A percentile compares a stretch with the other conserved stretches of the same genome.
phyloP scores from a whole-genome alignment of 1,284 basidiomycete species.

The Pascua sp. region DNA sequence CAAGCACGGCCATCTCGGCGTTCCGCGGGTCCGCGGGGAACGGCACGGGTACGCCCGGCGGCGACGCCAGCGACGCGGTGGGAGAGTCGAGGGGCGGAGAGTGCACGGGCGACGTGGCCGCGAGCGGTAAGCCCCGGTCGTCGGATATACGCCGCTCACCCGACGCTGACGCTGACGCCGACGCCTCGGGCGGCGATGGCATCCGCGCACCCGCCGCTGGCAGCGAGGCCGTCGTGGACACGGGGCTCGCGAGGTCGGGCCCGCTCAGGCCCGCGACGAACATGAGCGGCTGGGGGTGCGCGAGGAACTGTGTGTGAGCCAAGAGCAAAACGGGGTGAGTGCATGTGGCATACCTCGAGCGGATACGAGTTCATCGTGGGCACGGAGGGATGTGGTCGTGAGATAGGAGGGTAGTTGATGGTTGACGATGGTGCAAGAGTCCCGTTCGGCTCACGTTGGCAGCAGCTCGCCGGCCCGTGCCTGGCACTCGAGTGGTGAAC shows the following conservation, averaged over 20 bases:
- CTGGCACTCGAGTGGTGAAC: too few relatives aligned
- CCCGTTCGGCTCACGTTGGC: too few relatives aligned
- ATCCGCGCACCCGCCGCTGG: not conserved
- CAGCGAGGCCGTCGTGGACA: not conserved
- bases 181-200: not conserved
- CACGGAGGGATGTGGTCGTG: too few relatives aligned
- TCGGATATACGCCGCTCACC: too few relatives aligned
- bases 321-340: not conserved
- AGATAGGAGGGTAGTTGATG: not conserved
- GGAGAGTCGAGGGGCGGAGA: too few relatives aligned
- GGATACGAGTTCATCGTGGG: slow-evolving; percentile 83
- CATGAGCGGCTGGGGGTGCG: slow-evolving; percentile 83
- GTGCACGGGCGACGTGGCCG: too few relatives aligned
- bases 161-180: not conserved
- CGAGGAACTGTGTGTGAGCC: slow-evolving; percentile 54
- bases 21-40: slow-evolving; percentile 19
- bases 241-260: slow-evolving; percentile 35
- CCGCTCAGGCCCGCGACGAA: slow-evolving; percentile 74
- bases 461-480: too few relatives aligned
- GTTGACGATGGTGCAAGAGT: not conserved
- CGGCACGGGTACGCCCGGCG: too few relatives aligned
- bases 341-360: slow-evolving; percentile 57
- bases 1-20: slow-evolving; percentile 54
- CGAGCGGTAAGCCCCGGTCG: too few relatives aligned
- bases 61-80: too few relatives aligned